Evolutionary conservation across 257 asterid species (phyloP), one percentile per base, ranked within the genome.

Genomic region (Eustoma russellianum): DNA sequence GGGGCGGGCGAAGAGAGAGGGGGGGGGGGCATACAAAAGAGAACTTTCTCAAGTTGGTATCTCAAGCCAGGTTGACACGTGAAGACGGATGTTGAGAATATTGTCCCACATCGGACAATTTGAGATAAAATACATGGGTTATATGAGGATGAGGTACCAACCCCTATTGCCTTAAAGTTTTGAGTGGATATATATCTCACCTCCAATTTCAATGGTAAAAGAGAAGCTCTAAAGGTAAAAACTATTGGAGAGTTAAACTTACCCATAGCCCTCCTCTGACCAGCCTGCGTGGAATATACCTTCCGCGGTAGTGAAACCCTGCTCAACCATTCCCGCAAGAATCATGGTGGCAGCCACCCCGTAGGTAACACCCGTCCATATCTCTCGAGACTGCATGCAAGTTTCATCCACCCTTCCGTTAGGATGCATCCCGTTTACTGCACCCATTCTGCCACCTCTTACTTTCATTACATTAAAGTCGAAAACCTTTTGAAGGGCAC

Each of bases 261-360:
- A 92, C 97, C 99, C 99, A 10, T 50, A 81, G 41, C 99, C 99
- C 71, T 83, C 99, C 49, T 92, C 99, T 0, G 99, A 92, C 99
- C 99, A 92, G 66, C 99, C 97, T 0, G 99, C 87, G 7, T 57
- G 74, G 77, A 92, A 92, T 65, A 92, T 83, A 17, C 99, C 99
- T 69, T 88, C 83, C 0, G 99, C 99, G 0, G 99, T 75, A 38
- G 79, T 50, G 56, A 92, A 92, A n/a, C 81, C 99, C 69, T 88
- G 95, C 70, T 92, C 95, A 74, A 59, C 75, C 99, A 92, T 88
- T 24, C 99, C 99, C 0, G 97, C 94, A 62, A 68, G 99, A 67
- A 92, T 83, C 99, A 92, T 92, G 35, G 94, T 78, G 5, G 97
- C 99, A 16, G 99, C 97, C 5, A 79, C 94, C 0, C 70, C 93